These are phyloP conservation scores for Trichoderma guizhouense DNA, from an alignment of 2,329 filamentous ascomycete species.

Conservation along the genomic window DNA sequence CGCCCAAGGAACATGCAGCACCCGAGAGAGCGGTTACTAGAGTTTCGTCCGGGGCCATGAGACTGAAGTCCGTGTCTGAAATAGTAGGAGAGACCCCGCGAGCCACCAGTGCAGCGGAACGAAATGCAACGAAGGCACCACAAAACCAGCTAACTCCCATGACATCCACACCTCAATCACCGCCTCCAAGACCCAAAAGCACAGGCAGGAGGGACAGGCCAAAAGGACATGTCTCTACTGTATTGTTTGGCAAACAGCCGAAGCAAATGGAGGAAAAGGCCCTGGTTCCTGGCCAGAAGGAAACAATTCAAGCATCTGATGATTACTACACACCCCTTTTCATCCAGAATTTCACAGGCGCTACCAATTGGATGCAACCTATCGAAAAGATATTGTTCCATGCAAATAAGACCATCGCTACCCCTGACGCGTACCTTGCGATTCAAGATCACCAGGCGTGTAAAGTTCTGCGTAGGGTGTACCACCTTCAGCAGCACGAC, in stretches of 20 bases:
- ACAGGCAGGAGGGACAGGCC: slow-evolving; percentile 52
- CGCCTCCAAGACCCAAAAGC: slow-evolving; percentile 31
- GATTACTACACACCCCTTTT: slow-evolving; percentile 65
- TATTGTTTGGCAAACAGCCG: slow-evolving; percentile 71
- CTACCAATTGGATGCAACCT: slow-evolving; percentile 58
- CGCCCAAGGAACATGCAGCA: slow-evolving; percentile 24
- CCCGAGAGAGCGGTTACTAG: slow-evolving; percentile 61
- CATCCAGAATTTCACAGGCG: slow-evolving; percentile 54
- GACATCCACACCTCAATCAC: slow-evolving; percentile 45
- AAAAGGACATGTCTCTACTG: slow-evolving; percentile 67
- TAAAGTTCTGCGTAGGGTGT: slow-evolving; percentile 79
- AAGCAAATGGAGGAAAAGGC: slow-evolving; percentile 48
- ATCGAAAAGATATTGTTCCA: slow-evolving; percentile 72
- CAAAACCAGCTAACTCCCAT: slow-evolving; percentile 39
- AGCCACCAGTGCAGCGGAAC: slow-evolving; percentile 34
- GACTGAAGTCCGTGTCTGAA: slow-evolving; percentile 70
- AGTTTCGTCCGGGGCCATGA: slow-evolving; percentile 66
- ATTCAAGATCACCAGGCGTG: slow-evolving; percentile 85
- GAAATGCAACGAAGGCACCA: slow-evolving; percentile 27
- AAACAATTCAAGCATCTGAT: slow-evolving; percentile 47
- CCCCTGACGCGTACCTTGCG: slow-evolving; percentile 76
- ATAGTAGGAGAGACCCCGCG: slow-evolving; percentile 60
- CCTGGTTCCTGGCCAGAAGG: slow-evolving; percentile 40
- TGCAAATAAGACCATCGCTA: slow-evolving; percentile 86
- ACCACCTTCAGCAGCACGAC: slow-evolving; percentile 84